Evolutionary conservation across 2,329 filamentous ascomycete species (phyloP).

Genomic region (Fusarium tanahbumbuense): DNA sequence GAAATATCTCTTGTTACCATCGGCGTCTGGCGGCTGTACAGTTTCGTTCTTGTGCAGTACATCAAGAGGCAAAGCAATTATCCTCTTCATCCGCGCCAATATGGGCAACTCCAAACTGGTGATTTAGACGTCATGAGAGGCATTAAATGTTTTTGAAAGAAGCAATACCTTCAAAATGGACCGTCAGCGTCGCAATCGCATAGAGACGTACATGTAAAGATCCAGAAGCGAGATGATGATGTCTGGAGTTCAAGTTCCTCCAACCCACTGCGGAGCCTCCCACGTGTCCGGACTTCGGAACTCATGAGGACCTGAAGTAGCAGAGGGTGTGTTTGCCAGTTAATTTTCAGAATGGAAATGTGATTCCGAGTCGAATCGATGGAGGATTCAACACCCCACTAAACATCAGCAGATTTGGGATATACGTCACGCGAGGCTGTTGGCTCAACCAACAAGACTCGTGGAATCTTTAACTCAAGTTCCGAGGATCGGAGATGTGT

Average conservation of each 20-base stretch:
- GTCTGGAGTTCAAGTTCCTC: constrained; percentile 10
- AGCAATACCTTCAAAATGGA: background rate
- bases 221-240: background rate
- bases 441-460: background rate
- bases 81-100: constrained; percentile 5
- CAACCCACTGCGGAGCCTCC: constrained; percentile 4
- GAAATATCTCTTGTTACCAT: background rate
- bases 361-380: background rate
- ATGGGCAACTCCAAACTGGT: background rate
- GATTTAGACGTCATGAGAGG: background rate
- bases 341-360: background rate
- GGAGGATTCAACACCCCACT: constrained; percentile 1
- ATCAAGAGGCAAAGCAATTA: constrained; percentile 4
- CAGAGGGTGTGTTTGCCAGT: too few relatives aligned
- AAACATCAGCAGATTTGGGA: constrained; percentile 18
- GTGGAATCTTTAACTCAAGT: background rate
- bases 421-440: constrained; percentile 15
- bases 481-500: background rate
- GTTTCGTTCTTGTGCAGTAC: background rate
- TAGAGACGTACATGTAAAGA: background rate
- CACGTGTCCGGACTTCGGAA: background rate
- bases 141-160: background rate
- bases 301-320: background rate
- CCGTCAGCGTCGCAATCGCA: background rate
- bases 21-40: background rate